Conservation (phyloP, 768 basidiomycete genomes). For the Kwoniella shandongensis region DNA sequence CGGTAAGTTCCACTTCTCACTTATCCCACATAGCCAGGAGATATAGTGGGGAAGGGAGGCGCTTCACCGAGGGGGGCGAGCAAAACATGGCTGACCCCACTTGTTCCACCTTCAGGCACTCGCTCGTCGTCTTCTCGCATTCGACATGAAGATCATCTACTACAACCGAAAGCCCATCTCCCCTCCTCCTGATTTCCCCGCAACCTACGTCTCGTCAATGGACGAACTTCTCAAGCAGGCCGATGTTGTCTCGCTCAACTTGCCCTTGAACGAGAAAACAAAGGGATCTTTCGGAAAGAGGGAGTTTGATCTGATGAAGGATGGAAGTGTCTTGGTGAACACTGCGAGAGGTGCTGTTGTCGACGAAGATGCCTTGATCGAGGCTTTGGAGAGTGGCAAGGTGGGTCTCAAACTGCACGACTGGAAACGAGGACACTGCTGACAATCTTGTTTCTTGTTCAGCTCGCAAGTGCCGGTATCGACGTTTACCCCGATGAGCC, state of each 20-base stretch:
- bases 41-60: too few relatives aligned
- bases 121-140: conserved; percentile 59
- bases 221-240: conserved; percentile 66
- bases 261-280: conserved; percentile 75
- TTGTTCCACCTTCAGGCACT: conserved; percentile 58
- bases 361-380: conserved; percentile 82
- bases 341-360: conserved; percentile 89
- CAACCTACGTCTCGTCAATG: conserved; percentile 66
- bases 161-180: conserved; percentile 57
- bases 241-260: conserved; percentile 83
- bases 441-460: conserved; percentile 5
- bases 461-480: conserved; percentile 77
- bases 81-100: too few relatives aligned
- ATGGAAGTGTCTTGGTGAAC: conserved; percentile 75
- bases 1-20: conserved; percentile 14
- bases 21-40: background rate
- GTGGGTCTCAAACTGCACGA: conserved; percentile 57
- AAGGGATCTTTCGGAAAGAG: conserved; percentile 69
- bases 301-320: conserved; percentile 74
- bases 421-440: too few relatives aligned
- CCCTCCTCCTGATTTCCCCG: conserved; percentile 68
- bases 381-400: conserved; percentile 80
- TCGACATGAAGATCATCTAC: conserved; percentile 89
- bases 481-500: conserved; percentile 89
- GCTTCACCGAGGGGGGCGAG: too few relatives aligned